Conservation (phyloP, 2,329 filamentous ascomycete species). For the Peltaster fructicola region DNA sequence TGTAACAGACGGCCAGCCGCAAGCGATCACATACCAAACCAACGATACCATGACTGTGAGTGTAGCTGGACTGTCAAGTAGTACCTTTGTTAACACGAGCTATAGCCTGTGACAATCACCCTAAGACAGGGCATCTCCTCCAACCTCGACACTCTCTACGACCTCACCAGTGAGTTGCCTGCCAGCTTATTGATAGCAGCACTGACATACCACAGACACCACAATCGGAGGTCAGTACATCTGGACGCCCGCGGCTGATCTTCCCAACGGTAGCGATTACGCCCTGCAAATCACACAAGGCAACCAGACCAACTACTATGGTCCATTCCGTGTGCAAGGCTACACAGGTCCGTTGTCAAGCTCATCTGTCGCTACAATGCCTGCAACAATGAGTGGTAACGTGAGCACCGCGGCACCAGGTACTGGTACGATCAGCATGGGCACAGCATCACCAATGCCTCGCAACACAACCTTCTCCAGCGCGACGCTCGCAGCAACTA, state of each 20-base stretch:
- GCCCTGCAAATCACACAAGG: constrained; percentile 41
- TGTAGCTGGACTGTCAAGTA: not conserved
- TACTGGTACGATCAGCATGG: constrained; percentile 5
- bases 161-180: constrained; percentile 9
- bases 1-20: constrained; percentile 29
- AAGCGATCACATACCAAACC: constrained; percentile 13
- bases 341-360: too few relatives aligned
- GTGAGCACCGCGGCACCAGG: constrained; percentile 7
- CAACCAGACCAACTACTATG: constrained; percentile 37
- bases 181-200: not conserved
- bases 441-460: constrained; percentile 10
- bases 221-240: constrained; percentile 17
- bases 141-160: constrained; percentile 32
- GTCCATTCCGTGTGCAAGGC: constrained; percentile 29
- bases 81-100: constrained; percentile 7
- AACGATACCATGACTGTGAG: constrained; percentile 9
- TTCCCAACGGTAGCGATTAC: constrained; percentile 33
- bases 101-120: constrained; percentile 35
- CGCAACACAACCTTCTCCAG: constrained; percentile 15
- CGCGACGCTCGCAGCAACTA: constrained; percentile 9
- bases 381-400: constrained; percentile 5
- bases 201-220: constrained; percentile 1
- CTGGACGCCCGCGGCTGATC: constrained; percentile 31
- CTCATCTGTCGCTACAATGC: constrained; percentile 2
- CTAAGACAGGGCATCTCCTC: constrained; percentile 34